phyloP scores from a whole-genome alignment of 305 asterid species.

The Fraxinus sp. region DNA sequence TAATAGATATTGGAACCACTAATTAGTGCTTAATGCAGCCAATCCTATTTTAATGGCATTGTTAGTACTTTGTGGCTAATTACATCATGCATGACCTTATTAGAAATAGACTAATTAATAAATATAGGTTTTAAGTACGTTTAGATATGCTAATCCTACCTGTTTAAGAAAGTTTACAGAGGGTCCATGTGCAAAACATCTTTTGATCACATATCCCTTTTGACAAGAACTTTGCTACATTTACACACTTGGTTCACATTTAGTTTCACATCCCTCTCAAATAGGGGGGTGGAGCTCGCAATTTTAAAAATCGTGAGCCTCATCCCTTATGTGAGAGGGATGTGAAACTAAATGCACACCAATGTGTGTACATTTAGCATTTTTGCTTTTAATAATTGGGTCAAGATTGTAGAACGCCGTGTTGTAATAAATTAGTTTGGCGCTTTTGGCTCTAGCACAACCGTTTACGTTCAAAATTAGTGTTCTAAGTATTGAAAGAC shows the following conservation, averaged over 20 bases:
- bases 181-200: not conserved
- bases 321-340: too few species aligned
- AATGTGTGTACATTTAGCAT: too few species aligned
- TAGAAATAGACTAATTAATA: not conserved
- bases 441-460: not conserved
- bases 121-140: not conserved
- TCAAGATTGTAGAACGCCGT: not conserved
- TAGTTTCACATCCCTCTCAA: too few species aligned
- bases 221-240: too few species aligned
- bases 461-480: not conserved
- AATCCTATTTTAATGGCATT: not conserved
- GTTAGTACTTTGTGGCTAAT: not conserved
- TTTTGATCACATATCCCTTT: too few species aligned
- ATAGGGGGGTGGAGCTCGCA: too few species aligned
- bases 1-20: not conserved
- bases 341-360: too few species aligned
- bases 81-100: constrained; percentile 20
- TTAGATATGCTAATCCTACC: not conserved
- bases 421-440: not conserved
- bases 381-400: not conserved
- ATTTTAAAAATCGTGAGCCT: too few species aligned
- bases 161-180: not conserved
- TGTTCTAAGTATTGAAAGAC: not conserved
- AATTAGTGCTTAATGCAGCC: not conserved
- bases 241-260: too few species aligned